Base-by-base conservation (phyloP, 768 basidiomycete genomes). In the Kwoniella dendrophila region DNA sequence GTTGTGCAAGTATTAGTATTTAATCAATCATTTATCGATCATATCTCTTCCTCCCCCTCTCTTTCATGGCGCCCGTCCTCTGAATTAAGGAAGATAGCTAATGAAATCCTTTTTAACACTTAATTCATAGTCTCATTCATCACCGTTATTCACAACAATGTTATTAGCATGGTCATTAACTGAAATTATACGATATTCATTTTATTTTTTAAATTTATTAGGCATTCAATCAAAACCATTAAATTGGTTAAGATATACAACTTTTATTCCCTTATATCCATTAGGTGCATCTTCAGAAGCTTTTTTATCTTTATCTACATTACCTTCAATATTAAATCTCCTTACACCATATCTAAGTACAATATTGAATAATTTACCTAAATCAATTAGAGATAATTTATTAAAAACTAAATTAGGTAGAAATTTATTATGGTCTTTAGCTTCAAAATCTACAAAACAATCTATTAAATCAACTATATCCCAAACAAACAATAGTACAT, bases 201-300 rank as follows among this genome's bases (percentile, higher is more conserved):
- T 88, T 83, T 99, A 98, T 78, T 87, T 88, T 1, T 81, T 83
- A 71, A 82, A 81, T 43, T 83, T 95, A 4, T 64, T 90, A 41
- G 85, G 85, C 4, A 67, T 75, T 69, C 84, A 86, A 68, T 78
- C 83, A 24, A 51, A 62, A 7, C 33, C 67, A 8, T 71, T 82
- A 30, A 74, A 79, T 51, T 82, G 32, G 4, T 50, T 44, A 34
- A 91, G 95, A 56, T 99, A 98, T 83, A 90, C 92, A 20, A 85
- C 91, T 7, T 99, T 98, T 80, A 95, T 89, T 79, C 63, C 92
- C 48, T 84, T 97, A n/a, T 98, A 99, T 81, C 93, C 91, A 4
- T 76, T 92, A 24, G 96, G 96, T 45, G 95, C 96, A 0, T 84
- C 85, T 5, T 92, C 90, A 24, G 96, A 99, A 79, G 93, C 92